Evolutionary conservation across 768 basidiomycete species (phyloP).

Genomic region (Boletus rubropictus): DNA sequence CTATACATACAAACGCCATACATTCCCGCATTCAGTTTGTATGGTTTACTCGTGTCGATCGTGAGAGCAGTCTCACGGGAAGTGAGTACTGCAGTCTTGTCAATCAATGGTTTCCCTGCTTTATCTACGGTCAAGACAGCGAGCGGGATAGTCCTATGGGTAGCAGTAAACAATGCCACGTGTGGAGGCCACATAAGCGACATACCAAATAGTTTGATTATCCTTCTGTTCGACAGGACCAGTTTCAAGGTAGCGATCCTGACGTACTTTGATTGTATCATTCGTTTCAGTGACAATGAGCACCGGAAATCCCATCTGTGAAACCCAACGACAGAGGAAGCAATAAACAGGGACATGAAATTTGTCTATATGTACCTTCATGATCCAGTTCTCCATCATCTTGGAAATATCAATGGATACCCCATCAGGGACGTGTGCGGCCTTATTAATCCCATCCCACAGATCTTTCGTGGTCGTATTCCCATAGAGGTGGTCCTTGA

Average conservation of each 20-base stretch:
- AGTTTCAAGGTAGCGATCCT: conserved; percentile 89
- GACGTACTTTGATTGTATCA: conserved; percentile 70
- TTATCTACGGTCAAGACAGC: conserved; percentile 58
- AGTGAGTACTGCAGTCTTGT: conserved; percentile 59
- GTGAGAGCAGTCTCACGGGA: conserved; percentile 62
- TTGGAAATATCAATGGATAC: conserved; percentile 55
- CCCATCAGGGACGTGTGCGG: conserved; percentile 44
- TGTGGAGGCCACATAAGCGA: background rate
- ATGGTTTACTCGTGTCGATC: conserved; percentile 70
- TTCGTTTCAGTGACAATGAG: conserved; percentile 75
- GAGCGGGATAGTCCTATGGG: conserved; percentile 71
- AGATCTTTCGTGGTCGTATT: conserved; percentile 84
- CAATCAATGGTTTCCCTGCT: conserved; percentile 50
- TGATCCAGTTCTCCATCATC: conserved; percentile 91
- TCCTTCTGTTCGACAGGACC: conserved; percentile 75
- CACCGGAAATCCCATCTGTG: conserved; percentile 79
- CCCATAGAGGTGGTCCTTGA: conserved; percentile 80
- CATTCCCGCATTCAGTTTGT: conserved; percentile 89
- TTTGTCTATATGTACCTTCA: conserved; percentile 44
- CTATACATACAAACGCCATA: conserved; percentile 74
- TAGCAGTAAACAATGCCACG: background rate
- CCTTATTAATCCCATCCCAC: conserved; percentile 77
- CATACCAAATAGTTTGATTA: conserved; percentile 82
- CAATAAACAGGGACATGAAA: background rate
- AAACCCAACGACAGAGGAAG: background rate